Conservation (phyloP, 2,329 filamentous ascomycete species). For the Colletotrichum scovillei region DNA sequence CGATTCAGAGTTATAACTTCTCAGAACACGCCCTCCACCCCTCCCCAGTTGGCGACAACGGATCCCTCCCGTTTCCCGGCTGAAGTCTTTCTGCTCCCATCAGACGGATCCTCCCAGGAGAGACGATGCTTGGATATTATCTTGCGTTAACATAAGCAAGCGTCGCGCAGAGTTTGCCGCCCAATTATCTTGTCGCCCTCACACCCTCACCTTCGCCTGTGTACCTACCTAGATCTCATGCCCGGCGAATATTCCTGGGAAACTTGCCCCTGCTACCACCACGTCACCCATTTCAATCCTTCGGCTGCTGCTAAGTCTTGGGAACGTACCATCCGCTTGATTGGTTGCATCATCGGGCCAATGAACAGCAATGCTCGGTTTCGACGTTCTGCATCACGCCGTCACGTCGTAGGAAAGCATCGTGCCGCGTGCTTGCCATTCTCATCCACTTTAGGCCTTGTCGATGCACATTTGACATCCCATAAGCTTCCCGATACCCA, state of each 20-base stretch:
- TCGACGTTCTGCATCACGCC: not conserved
- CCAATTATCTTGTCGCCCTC: conserved; percentile 2
- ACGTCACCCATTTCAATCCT: not conserved
- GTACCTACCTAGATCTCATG: not conserved
- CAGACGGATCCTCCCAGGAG: conserved; percentile 5
- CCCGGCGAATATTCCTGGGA: not conserved
- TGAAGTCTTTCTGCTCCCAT: not conserved
- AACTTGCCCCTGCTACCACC: not conserved
- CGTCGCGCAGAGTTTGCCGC: not conserved
- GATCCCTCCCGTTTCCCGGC: not conserved
- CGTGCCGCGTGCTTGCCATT: not conserved
- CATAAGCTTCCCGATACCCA: not conserved
- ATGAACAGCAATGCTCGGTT: not conserved
- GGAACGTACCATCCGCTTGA: not conserved
- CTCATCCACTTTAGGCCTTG: not conserved
- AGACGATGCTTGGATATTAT: conserved; percentile 1
- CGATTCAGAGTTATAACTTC: not conserved
- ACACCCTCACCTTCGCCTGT: not conserved
- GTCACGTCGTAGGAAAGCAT: not conserved
- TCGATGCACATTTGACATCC: not conserved
- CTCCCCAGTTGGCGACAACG: not conserved
- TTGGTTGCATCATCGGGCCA: not conserved
- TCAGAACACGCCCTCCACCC: not conserved
- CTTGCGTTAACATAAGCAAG: not conserved
- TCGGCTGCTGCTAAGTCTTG: not conserved